Conservation (phyloP, 805 yeast species). For the Monosporozyma unispora region DNA sequence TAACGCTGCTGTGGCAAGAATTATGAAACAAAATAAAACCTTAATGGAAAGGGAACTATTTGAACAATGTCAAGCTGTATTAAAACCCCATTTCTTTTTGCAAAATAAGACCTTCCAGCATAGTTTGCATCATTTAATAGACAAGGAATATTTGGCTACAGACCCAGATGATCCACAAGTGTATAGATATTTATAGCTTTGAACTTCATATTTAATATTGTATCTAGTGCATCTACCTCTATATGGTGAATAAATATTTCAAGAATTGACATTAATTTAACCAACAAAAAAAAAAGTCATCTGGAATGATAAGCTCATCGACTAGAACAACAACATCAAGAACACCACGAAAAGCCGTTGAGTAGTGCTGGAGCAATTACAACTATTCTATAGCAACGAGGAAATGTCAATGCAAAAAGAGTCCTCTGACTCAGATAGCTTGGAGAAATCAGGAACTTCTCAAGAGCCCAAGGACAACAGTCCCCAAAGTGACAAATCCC, state of each 20-base stretch:
- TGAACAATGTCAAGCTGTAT: constrained; percentile 52
- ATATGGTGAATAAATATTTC: background rate
- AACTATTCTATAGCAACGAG: background rate
- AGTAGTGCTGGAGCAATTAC: background rate
- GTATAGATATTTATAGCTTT: constrained; percentile 7
- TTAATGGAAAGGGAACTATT: constrained; percentile 56
- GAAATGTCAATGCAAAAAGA: background rate
- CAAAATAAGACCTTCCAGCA: constrained; percentile 57
- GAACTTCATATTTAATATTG: background rate
- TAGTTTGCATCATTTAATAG: constrained; percentile 65
- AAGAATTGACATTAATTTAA: background rate
- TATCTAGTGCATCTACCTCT: background rate
- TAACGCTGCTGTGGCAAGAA: constrained; percentile 81
- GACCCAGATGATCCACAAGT: constrained; percentile 44
- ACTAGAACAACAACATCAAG: background rate
- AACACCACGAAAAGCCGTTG: background rate
- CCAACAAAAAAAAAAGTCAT: background rate
- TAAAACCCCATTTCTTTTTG: constrained; percentile 59
- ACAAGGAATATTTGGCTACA: constrained; percentile 72
- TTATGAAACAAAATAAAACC: constrained; percentile 68
- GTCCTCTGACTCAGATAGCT: background rate
- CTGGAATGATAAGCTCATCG: background rate
- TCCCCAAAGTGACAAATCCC: background rate
- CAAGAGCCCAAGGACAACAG: background rate
- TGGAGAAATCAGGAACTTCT: background rate